Evolutionary conservation across 805 yeast species (phyloP).

Genomic region (Kluyveromyces siamensis): DNA sequence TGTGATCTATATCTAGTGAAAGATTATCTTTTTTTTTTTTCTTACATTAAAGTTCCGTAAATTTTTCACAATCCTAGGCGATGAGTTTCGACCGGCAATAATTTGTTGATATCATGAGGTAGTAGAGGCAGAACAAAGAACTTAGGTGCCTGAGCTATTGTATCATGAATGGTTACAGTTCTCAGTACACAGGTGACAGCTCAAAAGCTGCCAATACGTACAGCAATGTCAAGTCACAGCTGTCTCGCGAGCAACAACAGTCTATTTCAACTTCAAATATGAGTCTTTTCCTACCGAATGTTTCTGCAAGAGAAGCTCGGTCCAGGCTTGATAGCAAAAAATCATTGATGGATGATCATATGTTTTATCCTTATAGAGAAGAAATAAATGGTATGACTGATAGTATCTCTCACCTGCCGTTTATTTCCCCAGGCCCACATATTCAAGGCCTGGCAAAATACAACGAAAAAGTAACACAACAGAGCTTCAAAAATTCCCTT

Average conservation of each 20-base stretch:
- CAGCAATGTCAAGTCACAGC: neutral
- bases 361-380: slow-evolving; percentile 18
- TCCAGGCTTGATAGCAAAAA: slow-evolving; percentile 19
- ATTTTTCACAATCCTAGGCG: neutral
- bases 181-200: neutral
- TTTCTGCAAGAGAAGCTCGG: slow-evolving; percentile 20
- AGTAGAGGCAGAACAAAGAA: too few species aligned
- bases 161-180: neutral
- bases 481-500: neutral
- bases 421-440: neutral
- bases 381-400: neutral
- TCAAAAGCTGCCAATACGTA: neutral
- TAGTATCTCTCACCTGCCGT: neutral
- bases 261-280: neutral
- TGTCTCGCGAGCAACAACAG: neutral
- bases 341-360: slow-evolving; percentile 22
- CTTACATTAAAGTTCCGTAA: neutral
- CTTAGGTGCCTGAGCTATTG: neutral
- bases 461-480: slow-evolving; percentile 1
- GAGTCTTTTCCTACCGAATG: slow-evolving; percentile 9
- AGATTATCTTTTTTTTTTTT: too few species aligned
- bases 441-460: neutral
- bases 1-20: too few species aligned
- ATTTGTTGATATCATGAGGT: too few species aligned
- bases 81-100: neutral